phyloP scores from a whole-genome alignment of 2,329 filamentous ascomycete species.

The Helotiales sp. region DNA sequence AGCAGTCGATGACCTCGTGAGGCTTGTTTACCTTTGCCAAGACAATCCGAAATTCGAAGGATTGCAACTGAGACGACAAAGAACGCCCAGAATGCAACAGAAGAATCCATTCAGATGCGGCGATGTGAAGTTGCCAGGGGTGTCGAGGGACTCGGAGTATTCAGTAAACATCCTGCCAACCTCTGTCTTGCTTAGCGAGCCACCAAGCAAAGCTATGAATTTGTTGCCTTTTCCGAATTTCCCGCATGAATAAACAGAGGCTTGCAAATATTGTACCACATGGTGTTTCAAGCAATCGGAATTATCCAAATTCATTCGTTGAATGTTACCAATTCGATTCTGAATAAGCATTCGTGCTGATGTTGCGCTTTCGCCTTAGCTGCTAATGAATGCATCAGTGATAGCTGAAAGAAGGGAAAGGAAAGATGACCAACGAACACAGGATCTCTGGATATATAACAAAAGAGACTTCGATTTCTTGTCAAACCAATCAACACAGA shows the following conservation, averaged over 20 bases:
- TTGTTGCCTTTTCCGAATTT: background rate
- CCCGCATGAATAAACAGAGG: background rate
- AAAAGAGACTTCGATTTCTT: background rate
- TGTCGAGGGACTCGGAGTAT: background rate
- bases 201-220: background rate
- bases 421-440: background rate
- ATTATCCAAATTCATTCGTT: background rate
- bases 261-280: background rate
- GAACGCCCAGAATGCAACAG: background rate
- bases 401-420: background rate
- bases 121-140: background rate
- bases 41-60: background rate
- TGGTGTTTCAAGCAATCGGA: background rate
- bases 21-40: background rate
- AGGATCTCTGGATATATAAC: background rate
- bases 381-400: background rate
- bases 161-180: conserved; percentile 5
- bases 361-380: background rate
- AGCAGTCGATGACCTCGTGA: background rate
- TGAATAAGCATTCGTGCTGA: background rate
- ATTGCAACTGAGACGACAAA: background rate
- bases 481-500: background rate
- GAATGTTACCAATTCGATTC: background rate
- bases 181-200: background rate
- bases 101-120: background rate